Conservation (phyloP, 352 stramenopile genomes). For the Phytophthora syringae region DNA sequence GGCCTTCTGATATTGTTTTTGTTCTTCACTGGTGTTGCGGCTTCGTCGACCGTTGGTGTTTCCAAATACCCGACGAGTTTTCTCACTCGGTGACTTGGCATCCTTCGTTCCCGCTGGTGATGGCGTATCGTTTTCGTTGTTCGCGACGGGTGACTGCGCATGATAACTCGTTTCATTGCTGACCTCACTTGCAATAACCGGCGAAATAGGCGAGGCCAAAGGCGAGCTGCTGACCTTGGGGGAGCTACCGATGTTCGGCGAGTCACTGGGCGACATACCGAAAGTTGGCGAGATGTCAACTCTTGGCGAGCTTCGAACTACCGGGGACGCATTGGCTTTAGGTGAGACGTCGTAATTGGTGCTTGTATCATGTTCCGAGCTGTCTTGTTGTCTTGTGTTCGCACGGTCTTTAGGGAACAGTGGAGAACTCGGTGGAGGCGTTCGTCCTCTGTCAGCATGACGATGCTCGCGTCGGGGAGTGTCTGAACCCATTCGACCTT, state of each 20-base stretch:
- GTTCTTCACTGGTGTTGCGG: slow-evolving; percentile 39
- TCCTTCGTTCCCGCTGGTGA: slow-evolving; percentile 14
- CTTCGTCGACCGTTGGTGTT: slow-evolving; percentile 22
- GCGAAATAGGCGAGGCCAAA: slow-evolving; percentile 29
- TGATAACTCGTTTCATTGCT: slow-evolving; percentile 9
- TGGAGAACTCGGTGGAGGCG: slow-evolving; percentile 33
- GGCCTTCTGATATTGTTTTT: slow-evolving; percentile 10
- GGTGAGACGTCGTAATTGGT: slow-evolving; percentile 33
- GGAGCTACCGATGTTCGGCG: slow-evolving; percentile 30
- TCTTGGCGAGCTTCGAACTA: slow-evolving; percentile 22
- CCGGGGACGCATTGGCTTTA: slow-evolving; percentile 18
- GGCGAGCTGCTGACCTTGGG: slow-evolving; percentile 41
- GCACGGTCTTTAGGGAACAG: slow-evolving; percentile 4
- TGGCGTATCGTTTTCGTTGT: slow-evolving; percentile 13
- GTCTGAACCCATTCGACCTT: slow-evolving; percentile 26
- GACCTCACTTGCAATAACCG: slow-evolving; percentile 20
- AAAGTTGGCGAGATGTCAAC: slow-evolving; percentile 27
- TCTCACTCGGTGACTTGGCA: slow-evolving; percentile 9
- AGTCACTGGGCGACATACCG: slow-evolving; percentile 18
- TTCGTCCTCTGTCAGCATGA: slow-evolving; percentile 23
- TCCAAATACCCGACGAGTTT: slow-evolving; percentile 10
- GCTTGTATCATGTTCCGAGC: slow-evolving; percentile 9
- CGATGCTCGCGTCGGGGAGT: slow-evolving; percentile 20
- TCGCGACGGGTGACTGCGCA: slow-evolving; percentile 1
- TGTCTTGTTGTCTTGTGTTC: slow-evolving; percentile 22